Conservation (phyloP, 345 rosid genomes). For the Litchi chinensis region DNA sequence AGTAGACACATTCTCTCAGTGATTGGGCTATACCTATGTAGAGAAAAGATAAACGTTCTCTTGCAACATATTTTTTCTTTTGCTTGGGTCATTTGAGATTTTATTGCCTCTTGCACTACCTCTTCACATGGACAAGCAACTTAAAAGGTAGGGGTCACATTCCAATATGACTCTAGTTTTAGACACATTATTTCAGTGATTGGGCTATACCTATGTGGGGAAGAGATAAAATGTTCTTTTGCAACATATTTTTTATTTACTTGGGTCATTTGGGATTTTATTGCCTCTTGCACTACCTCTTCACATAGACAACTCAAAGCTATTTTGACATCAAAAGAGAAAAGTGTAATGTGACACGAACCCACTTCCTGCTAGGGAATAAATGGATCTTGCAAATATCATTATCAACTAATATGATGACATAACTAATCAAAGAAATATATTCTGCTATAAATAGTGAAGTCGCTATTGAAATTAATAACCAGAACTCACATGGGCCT, state of each 20-base stretch:
- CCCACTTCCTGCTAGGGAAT: neutral
- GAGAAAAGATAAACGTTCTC: constrained; percentile 1
- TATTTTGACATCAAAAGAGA: constrained; percentile 22
- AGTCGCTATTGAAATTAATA: neutral
- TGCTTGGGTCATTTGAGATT: neutral
- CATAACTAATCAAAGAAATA: neutral
- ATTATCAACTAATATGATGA: neutral
- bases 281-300: neutral
- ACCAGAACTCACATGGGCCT: neutral
- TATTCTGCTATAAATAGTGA: neutral
- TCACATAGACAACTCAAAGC: neutral
- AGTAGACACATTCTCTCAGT: neutral
- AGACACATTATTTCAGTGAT: neutral
- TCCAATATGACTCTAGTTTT: neutral
- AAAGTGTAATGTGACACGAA: constrained; percentile 15
- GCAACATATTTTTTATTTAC: neutral
- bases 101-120: neutral
- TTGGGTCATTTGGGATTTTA: constrained; percentile 1
- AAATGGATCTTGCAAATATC: neutral
- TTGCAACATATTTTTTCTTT: neutral
- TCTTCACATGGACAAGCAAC: neutral
- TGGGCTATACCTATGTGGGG: neutral
- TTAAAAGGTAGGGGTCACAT: neutral
- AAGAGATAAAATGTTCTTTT: constrained; percentile 4
- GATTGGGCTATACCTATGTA: neutral